Percentiles rank a stretch among this genome's conserved stretches.
Conservation (phyloP, 78 protist genomes). For the Cavenderia fasciculata region DNA sequence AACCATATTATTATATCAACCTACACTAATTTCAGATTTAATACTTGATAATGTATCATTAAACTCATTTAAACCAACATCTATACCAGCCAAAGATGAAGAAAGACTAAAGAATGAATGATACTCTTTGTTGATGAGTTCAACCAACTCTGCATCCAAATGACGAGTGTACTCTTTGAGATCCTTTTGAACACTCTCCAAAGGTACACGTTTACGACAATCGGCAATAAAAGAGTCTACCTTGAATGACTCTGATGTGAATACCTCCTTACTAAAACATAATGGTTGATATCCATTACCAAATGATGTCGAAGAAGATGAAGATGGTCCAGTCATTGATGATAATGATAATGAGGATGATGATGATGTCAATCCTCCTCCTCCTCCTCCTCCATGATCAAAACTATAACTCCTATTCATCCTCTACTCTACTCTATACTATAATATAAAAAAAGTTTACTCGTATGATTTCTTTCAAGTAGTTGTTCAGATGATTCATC, state of each 20-base stretch:
- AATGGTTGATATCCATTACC: constrained; percentile 43
- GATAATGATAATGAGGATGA: not conserved
- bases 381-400: constrained; percentile 1
- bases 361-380: no score
- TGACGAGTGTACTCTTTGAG: constrained; percentile 30
- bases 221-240: constrained; percentile 58
- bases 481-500: no score
- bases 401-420: constrained; percentile 15
- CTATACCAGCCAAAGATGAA: constrained; percentile 52
- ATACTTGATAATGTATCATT: constrained; percentile 29
- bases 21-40: constrained; percentile 61
- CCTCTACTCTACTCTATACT: no score
- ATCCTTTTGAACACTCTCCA: constrained; percentile 71
- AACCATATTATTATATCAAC: not conserved
- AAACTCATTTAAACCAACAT: constrained; percentile 41
- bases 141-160: constrained; percentile 53
- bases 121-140: constrained; percentile 58
- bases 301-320: not conserved
- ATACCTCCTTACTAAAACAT: constrained; percentile 67
- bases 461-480: no score
- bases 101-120: constrained; percentile 63
- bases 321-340: not conserved
- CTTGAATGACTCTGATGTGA: constrained; percentile 42
- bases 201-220: constrained; percentile 62
- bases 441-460: no score